These are phyloP conservation scores for Diaporthe vaccinii DNA, from an alignment of 2,329 filamentous ascomycete genomes.

Conservation along the genomic window DNA sequence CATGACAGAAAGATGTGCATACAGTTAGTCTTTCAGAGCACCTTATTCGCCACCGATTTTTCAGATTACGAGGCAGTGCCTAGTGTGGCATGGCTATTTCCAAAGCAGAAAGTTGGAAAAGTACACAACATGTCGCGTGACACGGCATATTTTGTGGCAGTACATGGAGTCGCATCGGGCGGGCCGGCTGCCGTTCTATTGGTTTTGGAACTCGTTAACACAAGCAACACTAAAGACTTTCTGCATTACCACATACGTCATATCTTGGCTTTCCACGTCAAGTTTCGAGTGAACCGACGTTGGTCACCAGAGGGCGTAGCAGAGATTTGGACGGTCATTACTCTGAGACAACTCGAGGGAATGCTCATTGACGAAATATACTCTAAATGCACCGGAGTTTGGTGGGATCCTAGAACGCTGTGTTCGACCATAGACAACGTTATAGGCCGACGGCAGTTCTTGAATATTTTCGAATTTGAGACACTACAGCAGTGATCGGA, in stretches of 20 bases:
- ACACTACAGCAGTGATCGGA: too few relatives aligned
- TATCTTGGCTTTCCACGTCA: background rate
- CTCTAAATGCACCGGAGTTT: too few relatives aligned
- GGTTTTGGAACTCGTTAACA: background rate
- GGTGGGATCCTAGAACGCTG: too few relatives aligned
- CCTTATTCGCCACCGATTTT: background rate
- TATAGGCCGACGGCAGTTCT: too few relatives aligned
- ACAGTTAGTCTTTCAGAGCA: background rate
- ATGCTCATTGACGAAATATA: too few relatives aligned
- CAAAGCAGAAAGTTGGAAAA: background rate
- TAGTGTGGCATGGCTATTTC: background rate
- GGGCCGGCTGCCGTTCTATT: background rate
- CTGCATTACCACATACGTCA: background rate
- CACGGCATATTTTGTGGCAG: background rate
- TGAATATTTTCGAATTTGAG: too few relatives aligned
- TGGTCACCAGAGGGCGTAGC: background rate
- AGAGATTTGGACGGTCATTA: background rate
- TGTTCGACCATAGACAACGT: too few relatives aligned
- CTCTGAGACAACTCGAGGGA: background rate
- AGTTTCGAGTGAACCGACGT: too few relatives aligned
- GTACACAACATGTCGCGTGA: background rate
- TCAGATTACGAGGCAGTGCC: background rate
- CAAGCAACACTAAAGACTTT: background rate
- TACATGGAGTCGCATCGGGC: background rate
- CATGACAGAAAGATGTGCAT: background rate